Evolutionary conservation across 805 yeast species (phyloP).

Genomic region (Kodamaea sagamina): DNA sequence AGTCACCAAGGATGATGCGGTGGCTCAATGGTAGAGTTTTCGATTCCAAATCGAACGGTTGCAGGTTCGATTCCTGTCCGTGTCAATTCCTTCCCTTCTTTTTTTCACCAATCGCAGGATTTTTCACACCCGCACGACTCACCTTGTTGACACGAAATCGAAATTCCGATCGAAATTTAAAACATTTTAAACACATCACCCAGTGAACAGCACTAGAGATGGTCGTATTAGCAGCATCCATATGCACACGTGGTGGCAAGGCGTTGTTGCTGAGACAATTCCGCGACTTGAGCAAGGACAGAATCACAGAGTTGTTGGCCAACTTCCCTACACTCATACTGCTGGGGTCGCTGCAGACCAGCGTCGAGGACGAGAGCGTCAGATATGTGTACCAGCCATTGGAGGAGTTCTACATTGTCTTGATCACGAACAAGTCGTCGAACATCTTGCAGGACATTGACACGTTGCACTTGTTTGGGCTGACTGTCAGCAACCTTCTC

Average conservation of each 20-base stretch:
- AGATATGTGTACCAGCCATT: slow-evolving; percentile 95
- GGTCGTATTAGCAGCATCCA: slow-evolving; percentile 92
- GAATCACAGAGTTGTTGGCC: slow-evolving; percentile 82
- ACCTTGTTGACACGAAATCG: slow-evolving; percentile 21
- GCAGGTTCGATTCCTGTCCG: slow-evolving; percentile 90
- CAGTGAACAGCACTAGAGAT: slow-evolving; percentile 24
- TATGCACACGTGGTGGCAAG: slow-evolving; percentile 91
- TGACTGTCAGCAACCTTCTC: slow-evolving; percentile 74
- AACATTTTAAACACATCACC: slow-evolving; percentile 2
- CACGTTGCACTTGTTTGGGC: slow-evolving; percentile 82
- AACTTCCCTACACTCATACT: slow-evolving; percentile 80
- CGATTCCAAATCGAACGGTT: slow-evolving; percentile 82
- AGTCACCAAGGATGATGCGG: slow-evolving; percentile 51
- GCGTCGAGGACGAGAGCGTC: slow-evolving; percentile 88
- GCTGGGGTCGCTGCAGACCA: slow-evolving; percentile 73
- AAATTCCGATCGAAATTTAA: slow-evolving; percentile 6
- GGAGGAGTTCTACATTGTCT: slow-evolving; percentile 87
- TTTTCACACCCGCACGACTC: slow-evolving; percentile 12
- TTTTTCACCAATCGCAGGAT: slow-evolving; percentile 5
- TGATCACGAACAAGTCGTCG: slow-evolving; percentile 87
- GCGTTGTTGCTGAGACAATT: slow-evolving; percentile 92
- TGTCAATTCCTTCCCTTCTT: slow-evolving; percentile 44
- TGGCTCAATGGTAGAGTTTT: slow-evolving; percentile 82
- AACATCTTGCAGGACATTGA: slow-evolving; percentile 94
- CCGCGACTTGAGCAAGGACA: slow-evolving; percentile 76